phyloP scores from a whole-genome alignment of 2,329 filamentous ascomycete species.

The Aspergillus uvarum region DNA sequence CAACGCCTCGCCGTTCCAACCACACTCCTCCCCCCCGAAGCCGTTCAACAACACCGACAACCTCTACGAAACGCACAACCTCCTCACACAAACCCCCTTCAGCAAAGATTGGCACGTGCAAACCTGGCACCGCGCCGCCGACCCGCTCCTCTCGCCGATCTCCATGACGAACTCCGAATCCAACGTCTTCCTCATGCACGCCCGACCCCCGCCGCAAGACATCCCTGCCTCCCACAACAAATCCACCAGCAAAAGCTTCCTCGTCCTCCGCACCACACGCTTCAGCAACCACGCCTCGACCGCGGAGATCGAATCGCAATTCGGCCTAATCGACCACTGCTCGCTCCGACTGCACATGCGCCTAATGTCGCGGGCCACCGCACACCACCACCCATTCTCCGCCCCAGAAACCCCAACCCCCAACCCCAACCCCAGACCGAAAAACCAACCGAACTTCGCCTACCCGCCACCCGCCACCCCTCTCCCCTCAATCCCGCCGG shows the following conservation, averaged over 20 bases:
- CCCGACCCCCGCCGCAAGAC: conserved; percentile 10
- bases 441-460: not conserved
- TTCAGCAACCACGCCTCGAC: conserved; percentile 46
- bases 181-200: conserved; percentile 48
- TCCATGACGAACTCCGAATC: conserved; percentile 47
- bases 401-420: too few relatives aligned
- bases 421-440: not conserved
- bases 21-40: not conserved
- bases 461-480: not conserved
- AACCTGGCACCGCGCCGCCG: conserved; percentile 46
- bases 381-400: not conserved
- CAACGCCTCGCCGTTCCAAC: conserved; percentile 32
- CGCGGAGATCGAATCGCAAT: conserved; percentile 49
- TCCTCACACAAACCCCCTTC: conserved; percentile 35
- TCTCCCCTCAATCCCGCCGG: not conserved
- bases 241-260: conserved; percentile 35
- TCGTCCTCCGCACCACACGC: conserved; percentile 50
- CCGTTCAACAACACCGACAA: conserved; percentile 1
- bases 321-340: conserved; percentile 48
- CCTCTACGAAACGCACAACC: conserved; percentile 22
- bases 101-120: conserved; percentile 45
- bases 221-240: not conserved
- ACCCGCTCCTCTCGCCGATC: conserved; percentile 35
- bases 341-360: conserved; percentile 51
- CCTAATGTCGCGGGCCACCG: conserved; percentile 29